Base-by-base conservation (phyloP, 2,329 filamentous ascomycete genomes). In the Cordyceps militaris region DNA sequence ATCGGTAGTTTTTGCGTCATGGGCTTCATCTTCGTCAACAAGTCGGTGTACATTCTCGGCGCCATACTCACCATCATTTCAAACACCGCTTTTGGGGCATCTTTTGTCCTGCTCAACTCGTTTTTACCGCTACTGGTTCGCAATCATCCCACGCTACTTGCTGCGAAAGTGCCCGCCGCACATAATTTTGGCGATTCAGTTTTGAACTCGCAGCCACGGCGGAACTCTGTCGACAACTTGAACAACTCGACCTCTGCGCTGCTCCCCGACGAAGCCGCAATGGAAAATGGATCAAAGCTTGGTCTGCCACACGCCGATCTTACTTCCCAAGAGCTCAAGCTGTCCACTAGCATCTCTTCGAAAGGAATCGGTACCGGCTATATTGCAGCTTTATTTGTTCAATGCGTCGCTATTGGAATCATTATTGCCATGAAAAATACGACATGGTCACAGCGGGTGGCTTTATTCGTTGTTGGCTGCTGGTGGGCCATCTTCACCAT, bases 401-500 rank as follows among this genome's bases (percentile, higher is more conserved):
- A 97, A 70, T 87, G 89, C 60, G 68, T 91, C 2, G 86, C 87
- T 53, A 93, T 97, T 60, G 72, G 89, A 50, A 81, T 97, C 42
- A 81, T 97, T 3, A 78, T 91, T 40, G 73, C 77, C 2, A 83
- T 89, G 68, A 80, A 84, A 38, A 92, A 90, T 60, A 88, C 89
- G 4, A 92, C 88, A 0, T 92, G 92, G 76, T 89, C 91, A 0
- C 85, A 97, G 47, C 86, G 92, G 3, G 79, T 97, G 3, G 93
- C 94, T 0, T 80, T 99, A 10, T 91, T 95, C 70, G 74, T 92
- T 58, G 86, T 97, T 55, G 94, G 94, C 34, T 71, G 84, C 28
- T 99, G 94, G 94, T 99, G 94, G 94, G 84, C 92, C 46, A 59
- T 88, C 34, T 97, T 99, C 70, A 95, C 90, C 3, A 84, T 97